These are phyloP conservation scores for Gloeophyllum trabeum DNA, from an alignment of 768 basidiomycete species.

Conservation along the genomic window DNA sequence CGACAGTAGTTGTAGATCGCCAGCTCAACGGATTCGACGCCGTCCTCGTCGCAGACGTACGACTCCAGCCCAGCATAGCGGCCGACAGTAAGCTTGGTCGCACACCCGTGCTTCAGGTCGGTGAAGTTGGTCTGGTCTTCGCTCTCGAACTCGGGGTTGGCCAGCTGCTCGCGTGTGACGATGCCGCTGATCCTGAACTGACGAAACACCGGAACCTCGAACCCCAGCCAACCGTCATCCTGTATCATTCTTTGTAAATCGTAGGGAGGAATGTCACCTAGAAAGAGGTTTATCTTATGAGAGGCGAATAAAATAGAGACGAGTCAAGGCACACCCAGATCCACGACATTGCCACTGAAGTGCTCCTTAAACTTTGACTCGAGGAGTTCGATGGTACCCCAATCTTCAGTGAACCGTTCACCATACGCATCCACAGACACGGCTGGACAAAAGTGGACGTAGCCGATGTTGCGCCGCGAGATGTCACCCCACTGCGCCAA, in stretches of 20 bases:
- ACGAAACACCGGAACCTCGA: conserved; percentile 18
- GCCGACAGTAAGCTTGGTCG: conserved; percentile 27
- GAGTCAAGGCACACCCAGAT: conserved; percentile 13
- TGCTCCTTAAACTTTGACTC: conserved; percentile 8
- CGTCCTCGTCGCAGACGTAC: conserved; percentile 15
- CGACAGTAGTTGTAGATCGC: conserved; percentile 25
- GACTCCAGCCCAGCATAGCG: conserved; percentile 22
- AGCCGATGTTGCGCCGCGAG: conserved; percentile 9
- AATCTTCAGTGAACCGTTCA: conserved; percentile 15
- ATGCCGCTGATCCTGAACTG: conserved; percentile 18
- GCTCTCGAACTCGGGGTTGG: conserved; percentile 19
- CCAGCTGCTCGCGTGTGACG: conserved; percentile 15
- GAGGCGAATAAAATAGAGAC: conserved; percentile 5
- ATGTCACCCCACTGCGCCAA: neutral
- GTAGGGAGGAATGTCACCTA: conserved; percentile 14
- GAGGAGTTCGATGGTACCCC: conserved; percentile 13
- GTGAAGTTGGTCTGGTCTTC: conserved; percentile 18
- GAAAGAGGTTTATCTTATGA: conserved; percentile 10
- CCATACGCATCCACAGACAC: conserved; percentile 12
- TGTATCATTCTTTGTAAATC: conserved; percentile 13
- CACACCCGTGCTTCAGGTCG: conserved; percentile 24
- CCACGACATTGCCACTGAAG: conserved; percentile 12
- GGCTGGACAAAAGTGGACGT: conserved; percentile 16
- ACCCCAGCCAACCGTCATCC: no score
- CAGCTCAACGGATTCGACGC: conserved; percentile 18